phyloP scores from a whole-genome alignment of 2,329 filamentous ascomycete genomes.

The Cordyceps farinosa region DNA sequence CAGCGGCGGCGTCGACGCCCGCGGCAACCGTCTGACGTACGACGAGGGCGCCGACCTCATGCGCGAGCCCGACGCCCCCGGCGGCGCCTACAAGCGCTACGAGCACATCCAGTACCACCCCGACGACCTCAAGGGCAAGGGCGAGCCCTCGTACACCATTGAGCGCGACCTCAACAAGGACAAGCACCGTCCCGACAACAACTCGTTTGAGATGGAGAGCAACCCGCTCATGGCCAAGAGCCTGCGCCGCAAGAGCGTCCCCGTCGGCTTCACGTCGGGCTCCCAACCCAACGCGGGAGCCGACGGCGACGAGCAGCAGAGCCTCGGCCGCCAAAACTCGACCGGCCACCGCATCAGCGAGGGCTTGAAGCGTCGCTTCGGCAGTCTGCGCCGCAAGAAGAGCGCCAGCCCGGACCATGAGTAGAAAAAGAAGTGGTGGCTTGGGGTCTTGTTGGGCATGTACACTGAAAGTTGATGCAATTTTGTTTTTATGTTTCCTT shows the following conservation, averaged over 20 bases:
- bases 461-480: not conserved
- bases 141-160: conserved; percentile 69
- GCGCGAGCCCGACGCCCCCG: conserved; percentile 63
- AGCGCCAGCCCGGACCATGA: conserved; percentile 19
- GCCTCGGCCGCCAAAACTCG: conserved; percentile 36
- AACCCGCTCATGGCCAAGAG: conserved; percentile 22
- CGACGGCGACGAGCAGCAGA: conserved; percentile 22
- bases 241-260: conserved; percentile 43
- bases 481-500: not conserved
- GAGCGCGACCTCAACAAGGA: conserved; percentile 65
- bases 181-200: conserved; percentile 35
- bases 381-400: conserved; percentile 48
- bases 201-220: conserved; percentile 49
- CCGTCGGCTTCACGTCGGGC: conserved; percentile 28
- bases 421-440: not conserved
- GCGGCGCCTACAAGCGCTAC: conserved; percentile 76
- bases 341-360: conserved; percentile 45
- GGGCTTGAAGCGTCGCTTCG: conserved; percentile 52
- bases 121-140: conserved; percentile 78
- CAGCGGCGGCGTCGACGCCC: conserved; percentile 63
- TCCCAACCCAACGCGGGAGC: conserved; percentile 16
- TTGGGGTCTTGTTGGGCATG: not conserved
- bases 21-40: conserved; percentile 71
- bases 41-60: conserved; percentile 84
- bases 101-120: conserved; percentile 67